phyloP scores from a whole-genome alignment of 75 land plant species.

The Sequoia sempervirens region DNA sequence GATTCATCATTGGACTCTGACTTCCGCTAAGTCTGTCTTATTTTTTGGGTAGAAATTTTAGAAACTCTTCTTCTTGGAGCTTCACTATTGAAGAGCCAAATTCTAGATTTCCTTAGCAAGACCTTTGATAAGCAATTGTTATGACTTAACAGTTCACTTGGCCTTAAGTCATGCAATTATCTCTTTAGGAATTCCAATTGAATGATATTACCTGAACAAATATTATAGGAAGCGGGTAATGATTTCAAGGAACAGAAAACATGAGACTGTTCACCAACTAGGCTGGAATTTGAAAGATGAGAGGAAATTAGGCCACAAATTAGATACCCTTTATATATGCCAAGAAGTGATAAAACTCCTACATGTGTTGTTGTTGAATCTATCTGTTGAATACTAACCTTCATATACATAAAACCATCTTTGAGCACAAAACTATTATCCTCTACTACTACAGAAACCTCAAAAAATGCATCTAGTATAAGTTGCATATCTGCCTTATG shows the following conservation, averaged over 20 bases:
- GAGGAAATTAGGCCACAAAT: neutral
- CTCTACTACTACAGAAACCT: no score
- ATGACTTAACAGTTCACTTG: neutral
- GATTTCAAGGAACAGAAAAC: neutral
- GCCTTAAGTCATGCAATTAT: neutral
- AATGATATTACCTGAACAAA: neutral
- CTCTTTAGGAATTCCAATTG: neutral
- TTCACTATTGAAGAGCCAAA: constrained; percentile 43
- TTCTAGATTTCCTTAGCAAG: neutral
- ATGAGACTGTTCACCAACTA: neutral
- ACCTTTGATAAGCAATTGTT: neutral
- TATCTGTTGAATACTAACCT: no score
- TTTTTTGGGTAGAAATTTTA: no score
- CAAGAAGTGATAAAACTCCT: no score
- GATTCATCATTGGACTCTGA: constrained; percentile 14
- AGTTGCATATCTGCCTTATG: no score
- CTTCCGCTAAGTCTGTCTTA: no score
- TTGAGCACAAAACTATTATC: no score
- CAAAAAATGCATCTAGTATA: no score
- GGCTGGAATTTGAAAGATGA: constrained; percentile 1
- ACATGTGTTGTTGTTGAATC: no score
- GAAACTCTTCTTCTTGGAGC: constrained; percentile 50
- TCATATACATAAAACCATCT: no score
- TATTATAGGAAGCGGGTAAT: neutral
- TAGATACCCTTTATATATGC: no score